Conservation (phyloP, 2,329 filamentous ascomycete species). For the Aureobasidium melanogenum region DNA sequence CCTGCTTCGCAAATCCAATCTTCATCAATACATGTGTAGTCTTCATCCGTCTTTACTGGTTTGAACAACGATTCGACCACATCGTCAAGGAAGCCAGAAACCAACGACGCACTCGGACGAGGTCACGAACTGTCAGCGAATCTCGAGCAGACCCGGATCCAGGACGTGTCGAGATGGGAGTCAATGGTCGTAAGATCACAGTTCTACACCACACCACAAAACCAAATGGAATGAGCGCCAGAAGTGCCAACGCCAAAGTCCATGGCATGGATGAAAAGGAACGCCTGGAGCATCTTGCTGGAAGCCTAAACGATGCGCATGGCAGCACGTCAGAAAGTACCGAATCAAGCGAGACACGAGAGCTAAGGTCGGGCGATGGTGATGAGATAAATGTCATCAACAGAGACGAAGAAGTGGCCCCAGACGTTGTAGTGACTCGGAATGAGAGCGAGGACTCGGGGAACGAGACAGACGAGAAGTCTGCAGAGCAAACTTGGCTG, state of each 20-base stretch:
- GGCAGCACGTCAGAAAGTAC: slow-evolving; percentile 7
- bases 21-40: slow-evolving; percentile 80
- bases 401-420: slow-evolving; percentile 12
- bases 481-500: slow-evolving; percentile 16
- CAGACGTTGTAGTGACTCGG: slow-evolving; percentile 23
- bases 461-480: neutral
- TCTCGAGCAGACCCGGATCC: slow-evolving; percentile 39
- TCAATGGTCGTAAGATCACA: slow-evolving; percentile 57
- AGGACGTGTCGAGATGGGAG: slow-evolving; percentile 50
- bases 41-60: slow-evolving; percentile 92
- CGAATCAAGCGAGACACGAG: slow-evolving; percentile 16
- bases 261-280: slow-evolving; percentile 37
- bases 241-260: slow-evolving; percentile 40
- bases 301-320: neutral
- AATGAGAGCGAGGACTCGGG: slow-evolving; percentile 24
- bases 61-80: slow-evolving; percentile 88
- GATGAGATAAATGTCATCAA: neutral
- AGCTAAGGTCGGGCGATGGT: neutral
- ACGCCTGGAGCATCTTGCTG: slow-evolving; percentile 24
- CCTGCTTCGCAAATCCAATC: slow-evolving; percentile 73
- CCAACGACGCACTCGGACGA: slow-evolving; percentile 56
- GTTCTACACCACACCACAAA: slow-evolving; percentile 53
- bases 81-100: slow-evolving; percentile 65
- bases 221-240: slow-evolving; percentile 44
- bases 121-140: slow-evolving; percentile 42